phyloP scores from a whole-genome alignment of 2,329 filamentous ascomycete species.

The Trichoderma citrinoviride region DNA sequence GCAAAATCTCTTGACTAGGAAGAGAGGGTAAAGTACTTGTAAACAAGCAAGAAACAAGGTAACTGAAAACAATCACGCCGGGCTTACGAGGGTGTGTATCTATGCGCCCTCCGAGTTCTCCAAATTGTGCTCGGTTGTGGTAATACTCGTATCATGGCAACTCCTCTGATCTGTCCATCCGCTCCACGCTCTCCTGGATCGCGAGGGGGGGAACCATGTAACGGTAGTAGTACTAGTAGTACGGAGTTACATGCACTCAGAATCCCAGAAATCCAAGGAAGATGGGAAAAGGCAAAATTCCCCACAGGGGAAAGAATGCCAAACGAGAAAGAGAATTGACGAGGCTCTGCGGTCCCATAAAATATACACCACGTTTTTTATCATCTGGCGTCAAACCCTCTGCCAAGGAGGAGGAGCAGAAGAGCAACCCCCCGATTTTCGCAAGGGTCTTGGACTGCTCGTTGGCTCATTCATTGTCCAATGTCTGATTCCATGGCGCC shows the following conservation, averaged over 20 bases:
- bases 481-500: background rate
- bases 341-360: conserved; percentile 22
- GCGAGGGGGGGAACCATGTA: background rate
- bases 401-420: no score
- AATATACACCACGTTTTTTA: conserved; percentile 10
- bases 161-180: background rate
- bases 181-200: background rate
- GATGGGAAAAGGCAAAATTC: background rate
- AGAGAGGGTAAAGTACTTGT: no score
- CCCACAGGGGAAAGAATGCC: background rate
- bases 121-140: conserved; percentile 11
- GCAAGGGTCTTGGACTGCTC: background rate
- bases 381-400: background rate
- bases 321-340: conserved; percentile 1
- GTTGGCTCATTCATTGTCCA: background rate
- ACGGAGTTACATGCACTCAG: no score
- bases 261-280: background rate
- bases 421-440: conserved; percentile 3
- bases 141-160: background rate
- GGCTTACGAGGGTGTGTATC: conserved; percentile 7
- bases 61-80: conserved; percentile 4
- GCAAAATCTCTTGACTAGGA: background rate
- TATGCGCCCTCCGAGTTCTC: background rate
- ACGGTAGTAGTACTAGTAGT: no score
- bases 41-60: no score